phyloP scores from a whole-genome alignment of 1,139 yeast genomes.

The Yamadazyma dushanensis region DNA sequence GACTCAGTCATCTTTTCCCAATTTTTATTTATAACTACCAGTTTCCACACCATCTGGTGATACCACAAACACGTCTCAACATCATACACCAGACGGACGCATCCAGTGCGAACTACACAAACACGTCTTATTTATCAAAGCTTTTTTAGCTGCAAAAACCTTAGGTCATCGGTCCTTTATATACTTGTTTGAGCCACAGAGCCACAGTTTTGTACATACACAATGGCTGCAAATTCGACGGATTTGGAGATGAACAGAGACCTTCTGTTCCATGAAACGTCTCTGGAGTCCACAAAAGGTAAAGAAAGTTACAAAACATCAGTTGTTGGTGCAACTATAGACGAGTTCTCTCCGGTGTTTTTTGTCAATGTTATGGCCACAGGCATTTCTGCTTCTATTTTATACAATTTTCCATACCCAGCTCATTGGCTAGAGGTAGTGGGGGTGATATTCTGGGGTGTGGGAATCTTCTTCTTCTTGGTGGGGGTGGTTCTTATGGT shows the following conservation, averaged over 20 bases:
- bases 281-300: constrained; percentile 1
- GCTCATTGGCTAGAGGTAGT: constrained; percentile 59
- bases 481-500: constrained; percentile 37
- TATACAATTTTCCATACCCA: constrained; percentile 65
- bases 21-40: too few species aligned
- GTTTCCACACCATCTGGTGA: too few species aligned
- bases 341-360: constrained; percentile 57
- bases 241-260: not conserved
- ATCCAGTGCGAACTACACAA: too few species aligned
- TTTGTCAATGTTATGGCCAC: constrained; percentile 84
- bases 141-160: too few species aligned
- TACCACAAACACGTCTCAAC: too few species aligned
- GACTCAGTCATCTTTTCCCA: too few species aligned
- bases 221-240: not conserved
- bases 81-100: too few species aligned
- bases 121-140: too few species aligned
- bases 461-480: constrained; percentile 51
- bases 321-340: too few species aligned
- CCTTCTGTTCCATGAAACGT: not conserved
- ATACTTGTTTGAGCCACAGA: too few species aligned
- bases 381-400: constrained; percentile 64
- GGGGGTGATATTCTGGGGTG: constrained; percentile 56
- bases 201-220: constrained; percentile 2
- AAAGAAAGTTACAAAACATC: too few species aligned
- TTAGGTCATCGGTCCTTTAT: too few species aligned